Evolutionary conservation across 2,329 filamentous ascomycete species (phyloP).

Genomic region (Neofusicoccum kwambonambiense): DNA sequence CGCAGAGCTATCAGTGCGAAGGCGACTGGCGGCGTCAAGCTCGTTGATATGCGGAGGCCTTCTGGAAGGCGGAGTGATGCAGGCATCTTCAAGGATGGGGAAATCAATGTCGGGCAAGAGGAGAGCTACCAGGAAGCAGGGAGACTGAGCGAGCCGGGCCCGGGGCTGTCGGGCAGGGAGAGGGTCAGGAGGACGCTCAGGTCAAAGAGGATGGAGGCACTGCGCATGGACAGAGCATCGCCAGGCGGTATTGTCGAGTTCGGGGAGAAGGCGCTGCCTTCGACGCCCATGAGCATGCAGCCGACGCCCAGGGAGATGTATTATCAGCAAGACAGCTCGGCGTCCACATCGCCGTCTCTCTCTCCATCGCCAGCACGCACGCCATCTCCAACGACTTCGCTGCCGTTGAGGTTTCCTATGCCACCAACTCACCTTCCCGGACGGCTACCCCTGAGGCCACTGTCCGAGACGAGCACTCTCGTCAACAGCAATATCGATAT

Average conservation of each 20-base stretch:
- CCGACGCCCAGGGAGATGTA: conserved; percentile 34
- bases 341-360: conserved; percentile 15
- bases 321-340: conserved; percentile 7
- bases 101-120: not conserved
- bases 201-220: conserved; percentile 11
- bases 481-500: conserved; percentile 20
- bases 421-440: not conserved
- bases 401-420: conserved; percentile 8
- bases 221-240: not conserved
- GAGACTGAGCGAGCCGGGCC: not conserved
- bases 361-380: not conserved
- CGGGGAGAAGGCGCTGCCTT: conserved; percentile 20
- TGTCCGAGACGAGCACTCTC: conserved; percentile 7
- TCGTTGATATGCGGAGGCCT: conserved; percentile 4
- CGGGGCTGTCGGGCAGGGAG: not conserved
- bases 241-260: not conserved
- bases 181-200: conserved; percentile 9
- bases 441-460: not conserved
- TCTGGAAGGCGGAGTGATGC: not conserved
- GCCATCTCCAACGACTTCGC: conserved; percentile 9
- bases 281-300: conserved; percentile 30
- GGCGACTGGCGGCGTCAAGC: conserved; percentile 5
- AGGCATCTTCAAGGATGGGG: not conserved
- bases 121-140: not conserved
- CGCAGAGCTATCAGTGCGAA: not conserved